Evolutionary conservation across 495 filamentous ascomycete genomes (phyloP), one percentile per base, ranked within the genome.

Genomic region (Penicillium angulare): DNA sequence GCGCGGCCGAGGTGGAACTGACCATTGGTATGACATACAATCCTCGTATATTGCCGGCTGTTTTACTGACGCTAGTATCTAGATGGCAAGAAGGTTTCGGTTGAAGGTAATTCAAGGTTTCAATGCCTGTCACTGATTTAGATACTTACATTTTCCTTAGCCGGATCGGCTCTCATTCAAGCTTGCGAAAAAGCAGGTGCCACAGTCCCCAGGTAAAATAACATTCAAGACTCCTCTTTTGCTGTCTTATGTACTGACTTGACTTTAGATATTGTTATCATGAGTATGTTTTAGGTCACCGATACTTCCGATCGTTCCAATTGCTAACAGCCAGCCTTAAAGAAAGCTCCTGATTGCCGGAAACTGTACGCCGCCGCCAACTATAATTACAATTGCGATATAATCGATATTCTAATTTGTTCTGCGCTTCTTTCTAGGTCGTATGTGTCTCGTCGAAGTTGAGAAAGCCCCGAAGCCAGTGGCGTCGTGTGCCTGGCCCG

Each of bases 371-470:
- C 65, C 27, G 31, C 33, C 17, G 15, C 10, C 20, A n/a, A 40
- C 20, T 15, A 16, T 20, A 3, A 39, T 12, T 18, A 21, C 21
- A 6, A 16, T 7, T 18, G 40, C 3, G 26, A n/a, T 50, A 43
- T 7, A 10, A n/a, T n/a, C n/a, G n/a, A n/a, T n/a, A n/a, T n/a
- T n/a, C n/a, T n/a, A n/a, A n/a, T 29, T 27, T 16, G 2, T 7
- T 13, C 44, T 60, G 43, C 53, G 32, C 52, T 44, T 39, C 9
- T 15, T 6, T 41, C 8, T 49, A 80, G 77, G 77, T 68, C 92
- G 93, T 75, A 98, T 97, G 93, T 98, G 93, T 73, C 74, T 98
- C 61, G 93, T 98, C 56, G 93, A 98, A 79, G 93, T 98, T 55
- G 95, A 96, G 76, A 80, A 87, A 60, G 83, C 88, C 43, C 93